phyloP scores from a whole-genome alignment of 495 filamentous ascomycete genomes.

The Hypomontagnella monticulosa region DNA sequence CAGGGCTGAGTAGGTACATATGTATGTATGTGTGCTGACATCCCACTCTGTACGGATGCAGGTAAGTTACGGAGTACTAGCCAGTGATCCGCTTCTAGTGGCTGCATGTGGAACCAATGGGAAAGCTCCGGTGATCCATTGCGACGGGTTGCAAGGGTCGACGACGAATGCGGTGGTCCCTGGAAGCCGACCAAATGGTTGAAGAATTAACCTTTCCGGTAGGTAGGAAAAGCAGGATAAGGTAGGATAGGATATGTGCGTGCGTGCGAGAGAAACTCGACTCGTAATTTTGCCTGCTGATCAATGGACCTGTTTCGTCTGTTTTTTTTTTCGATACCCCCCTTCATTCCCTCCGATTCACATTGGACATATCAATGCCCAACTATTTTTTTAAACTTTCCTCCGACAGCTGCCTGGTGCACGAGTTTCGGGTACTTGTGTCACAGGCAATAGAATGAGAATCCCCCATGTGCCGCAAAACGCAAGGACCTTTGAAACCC shows the following conservation, averaged over 20 bases:
- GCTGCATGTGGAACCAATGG: constrained; percentile 38
- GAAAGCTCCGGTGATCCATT: constrained; percentile 38
- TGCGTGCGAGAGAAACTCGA: constrained; percentile 3
- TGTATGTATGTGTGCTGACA: constrained; percentile 33
- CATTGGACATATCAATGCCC: neutral
- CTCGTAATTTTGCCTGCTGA: constrained; percentile 25
- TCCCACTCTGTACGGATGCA: constrained; percentile 30
- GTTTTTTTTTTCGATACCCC: neutral
- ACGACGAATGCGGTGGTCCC: constrained; percentile 29
- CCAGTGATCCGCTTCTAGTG: constrained; percentile 33
- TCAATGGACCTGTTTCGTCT: constrained; percentile 2
- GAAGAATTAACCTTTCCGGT: constrained; percentile 7
- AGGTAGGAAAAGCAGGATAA: constrained; percentile 8
- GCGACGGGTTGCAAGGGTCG: constrained; percentile 39
- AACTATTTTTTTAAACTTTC: neutral
- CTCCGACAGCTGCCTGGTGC: constrained; percentile 7
- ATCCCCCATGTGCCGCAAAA: constrained; percentile 11
- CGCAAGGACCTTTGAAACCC: constrained; percentile 12
- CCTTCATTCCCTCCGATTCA: constrained; percentile 9
- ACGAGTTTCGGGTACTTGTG: constrained; percentile 27
- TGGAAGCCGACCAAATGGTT: constrained; percentile 13
- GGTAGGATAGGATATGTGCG: no score
- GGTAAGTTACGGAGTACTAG: constrained; percentile 20
- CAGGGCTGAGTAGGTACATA: constrained; percentile 29
- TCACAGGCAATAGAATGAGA: constrained; percentile 15